Base-by-base conservation (phyloP, 192 early-diverging fungal species). In the Coemansia sp. region DNA sequence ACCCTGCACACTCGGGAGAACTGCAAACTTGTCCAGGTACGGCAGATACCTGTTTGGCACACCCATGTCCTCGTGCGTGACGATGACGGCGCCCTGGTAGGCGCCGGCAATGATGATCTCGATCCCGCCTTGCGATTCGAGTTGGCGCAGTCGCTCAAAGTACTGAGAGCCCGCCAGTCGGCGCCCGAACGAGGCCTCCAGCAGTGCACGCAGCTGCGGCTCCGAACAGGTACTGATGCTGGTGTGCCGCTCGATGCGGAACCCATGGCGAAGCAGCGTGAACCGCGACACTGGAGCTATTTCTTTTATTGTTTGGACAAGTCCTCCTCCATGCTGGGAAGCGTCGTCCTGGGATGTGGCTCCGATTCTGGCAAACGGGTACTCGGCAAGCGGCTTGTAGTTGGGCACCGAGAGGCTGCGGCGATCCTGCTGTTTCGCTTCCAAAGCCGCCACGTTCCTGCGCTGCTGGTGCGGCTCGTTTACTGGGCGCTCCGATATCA, bases 21-120 rank as follows among this genome's bases (percentile, higher is more conserved):
- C 91, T 0, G 91, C 91, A 77, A 96, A 95, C 63, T 98, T 98
- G 82, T 98, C 96, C 22, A 98, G 71, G 59, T 98, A 98, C 42
- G 73, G 61, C 23, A 72, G 55, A 7, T 42, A 23, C 22, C 28
- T 10, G 6, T 48, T 8, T 6, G 6, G n/a, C n/a, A n/a, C 23
- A 7, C 45, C 14, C 14, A 73, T 65, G 7, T 61, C 59, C 65
- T 95, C 94, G 23, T 79, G 59, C 0, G 94, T 96, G 30, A 95
- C 86, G 15, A 96, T 83, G 0, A 88, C 90, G 0, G 93, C 94
- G 23, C 96, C 96, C 67, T 93, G 84, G 73, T 98, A 98, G 59
- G 94, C 91, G 6, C 94, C 96, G 0, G 92, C 91, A 30, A 98
- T 67, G 37, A 94, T 94, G 22, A 89, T 81, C 5, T 78, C 67